Evolutionary conservation across 805 yeast genomes (phyloP), one percentile per base, ranked within the genome.

Genomic region (Metschnikowia cerradonensis): DNA sequence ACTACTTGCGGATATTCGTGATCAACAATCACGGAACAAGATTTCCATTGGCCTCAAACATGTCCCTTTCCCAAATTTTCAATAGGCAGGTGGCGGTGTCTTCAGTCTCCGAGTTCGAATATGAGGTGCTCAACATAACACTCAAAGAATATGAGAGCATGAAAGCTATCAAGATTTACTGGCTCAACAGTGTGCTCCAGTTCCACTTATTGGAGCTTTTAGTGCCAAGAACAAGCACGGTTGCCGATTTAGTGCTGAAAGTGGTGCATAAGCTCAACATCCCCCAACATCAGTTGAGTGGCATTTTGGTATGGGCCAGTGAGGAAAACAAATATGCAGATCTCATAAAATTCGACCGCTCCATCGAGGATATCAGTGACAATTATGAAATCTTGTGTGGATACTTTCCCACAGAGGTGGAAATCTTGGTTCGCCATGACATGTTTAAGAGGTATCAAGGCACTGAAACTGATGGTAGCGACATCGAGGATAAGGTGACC

Each of bases 81-180:
- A 70, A 73, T 5, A 73, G 71, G 56, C 63, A 65, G 26, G 72
- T 74, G 36, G 73, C 81, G 1, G 77, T 75, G 20, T 70, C 78
- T 6, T 77, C 75, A 40, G 63, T 71, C 3, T 66, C 69, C 14
- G 60, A 62, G 19, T 78, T 92, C 51, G 84, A 84, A 56, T 92
- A 87, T 64, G 97, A 92, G 61, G 68, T 86, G 1, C 75, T 94
- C 60, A 86, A 82, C 42, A 82, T 90, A 41, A 82, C 91, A 1
- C 71, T 92, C 48, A 77, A 73, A 34, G 95, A 90, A 54, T 79
- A 86, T 60, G 99, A 94, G 66, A 82, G 79, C 54, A 79, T 89
- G 83, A 80, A 81, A 52, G 67, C 81, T 4, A 68, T 91, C 39
- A 81, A 76, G 47, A 73, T 92, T 19, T 76, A 76, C 48, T 90